Evolutionary conservation across 768 basidiomycete species (phyloP).

Genomic region (Crucibulum laeve): DNA sequence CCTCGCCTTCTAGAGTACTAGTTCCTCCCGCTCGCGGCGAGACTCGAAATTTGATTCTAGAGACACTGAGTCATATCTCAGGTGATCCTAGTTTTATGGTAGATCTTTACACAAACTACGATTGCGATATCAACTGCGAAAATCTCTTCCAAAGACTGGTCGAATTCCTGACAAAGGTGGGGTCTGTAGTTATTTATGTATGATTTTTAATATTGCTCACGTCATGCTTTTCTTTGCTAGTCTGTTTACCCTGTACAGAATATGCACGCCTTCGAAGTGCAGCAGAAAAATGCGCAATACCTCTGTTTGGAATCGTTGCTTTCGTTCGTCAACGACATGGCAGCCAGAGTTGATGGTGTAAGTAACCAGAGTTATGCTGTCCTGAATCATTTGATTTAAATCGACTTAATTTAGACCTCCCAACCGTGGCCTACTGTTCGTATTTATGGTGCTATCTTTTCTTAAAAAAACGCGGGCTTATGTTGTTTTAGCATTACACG

Average conservation of each 20-base stretch:
- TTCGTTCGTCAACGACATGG: slow-evolving; percentile 86
- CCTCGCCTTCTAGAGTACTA: slow-evolving; percentile 50
- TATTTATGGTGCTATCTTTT: slow-evolving; percentile 2
- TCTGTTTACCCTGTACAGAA: slow-evolving; percentile 75
- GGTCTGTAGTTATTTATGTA: neutral
- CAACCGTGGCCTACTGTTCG: slow-evolving; percentile 65
- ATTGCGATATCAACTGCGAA: slow-evolving; percentile 95
- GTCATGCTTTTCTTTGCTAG: slow-evolving; percentile 29
- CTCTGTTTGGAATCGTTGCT: slow-evolving; percentile 86
- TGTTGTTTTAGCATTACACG: slow-evolving; percentile 43
- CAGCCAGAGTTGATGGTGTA: slow-evolving; percentile 51
- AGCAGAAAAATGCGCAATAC: slow-evolving; percentile 76
- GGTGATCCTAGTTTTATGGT: slow-evolving; percentile 90
- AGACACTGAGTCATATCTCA: slow-evolving; percentile 78
- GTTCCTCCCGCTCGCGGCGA: slow-evolving; percentile 81
- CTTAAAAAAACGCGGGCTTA: slow-evolving; percentile 1
- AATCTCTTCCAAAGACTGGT: slow-evolving; percentile 89
- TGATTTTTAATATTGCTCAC: slow-evolving; percentile 8
- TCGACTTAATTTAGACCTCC: slow-evolving; percentile 24
- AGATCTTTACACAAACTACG: slow-evolving; percentile 93
- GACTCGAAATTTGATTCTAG: slow-evolving; percentile 85
- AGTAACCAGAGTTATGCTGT: slow-evolving; percentile 14
- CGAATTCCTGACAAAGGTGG: slow-evolving; percentile 86
- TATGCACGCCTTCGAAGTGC: slow-evolving; percentile 52
- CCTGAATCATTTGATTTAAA: slow-evolving; percentile 8